phyloP scores from a whole-genome alignment of 1,284 basidiomycete genomes.

The Peniophora sp. region DNA sequence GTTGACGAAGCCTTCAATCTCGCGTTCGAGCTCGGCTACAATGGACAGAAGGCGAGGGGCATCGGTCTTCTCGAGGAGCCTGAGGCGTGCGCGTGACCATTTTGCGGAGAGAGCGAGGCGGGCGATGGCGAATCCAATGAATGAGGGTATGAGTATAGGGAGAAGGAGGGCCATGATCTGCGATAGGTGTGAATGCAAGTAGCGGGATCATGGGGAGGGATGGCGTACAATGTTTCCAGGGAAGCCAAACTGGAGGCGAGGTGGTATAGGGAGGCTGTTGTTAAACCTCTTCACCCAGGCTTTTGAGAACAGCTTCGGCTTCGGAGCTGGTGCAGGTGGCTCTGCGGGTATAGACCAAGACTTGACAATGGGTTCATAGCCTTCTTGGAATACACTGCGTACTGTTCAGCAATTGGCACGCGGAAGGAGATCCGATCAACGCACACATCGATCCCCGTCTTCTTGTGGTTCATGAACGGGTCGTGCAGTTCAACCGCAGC shows the following conservation, averaged over 20 bases:
- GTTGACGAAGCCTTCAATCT: conserved; percentile 47
- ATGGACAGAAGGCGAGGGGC: conserved; percentile 41
- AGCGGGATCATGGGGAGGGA: background rate
- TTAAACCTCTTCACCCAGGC: conserved; percentile 37
- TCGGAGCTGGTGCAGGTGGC: conserved; percentile 29
- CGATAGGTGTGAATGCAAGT: background rate
- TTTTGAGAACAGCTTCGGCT: conserved; percentile 30
- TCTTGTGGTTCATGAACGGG: conserved; percentile 52
- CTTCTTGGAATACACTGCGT: conserved; percentile 44
- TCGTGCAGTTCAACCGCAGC: conserved; percentile 67
- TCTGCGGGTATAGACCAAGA: conserved; percentile 34
- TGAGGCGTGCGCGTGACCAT: conserved; percentile 53
- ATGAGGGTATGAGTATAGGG: conserved; percentile 57
- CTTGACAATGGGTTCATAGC: conserved; percentile 49
- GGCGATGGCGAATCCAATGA: conserved; percentile 41
- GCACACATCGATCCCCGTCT: conserved; percentile 58
- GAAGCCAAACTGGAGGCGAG: conserved; percentile 55
- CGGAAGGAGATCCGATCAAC: conserved; percentile 15
- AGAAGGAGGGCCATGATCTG: conserved; percentile 48
- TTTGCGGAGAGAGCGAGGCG: conserved; percentile 45
- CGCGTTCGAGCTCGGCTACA: conserved; percentile 47
- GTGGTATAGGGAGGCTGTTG: conserved; percentile 47
- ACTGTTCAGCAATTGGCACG: background rate
- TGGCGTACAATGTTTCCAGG: conserved; percentile 66
- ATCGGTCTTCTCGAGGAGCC: conserved; percentile 45